Evolutionary conservation across 1,139 yeast species (phyloP), one percentile per base, ranked within the genome.

Genomic region (Candida freyschussii): DNA sequence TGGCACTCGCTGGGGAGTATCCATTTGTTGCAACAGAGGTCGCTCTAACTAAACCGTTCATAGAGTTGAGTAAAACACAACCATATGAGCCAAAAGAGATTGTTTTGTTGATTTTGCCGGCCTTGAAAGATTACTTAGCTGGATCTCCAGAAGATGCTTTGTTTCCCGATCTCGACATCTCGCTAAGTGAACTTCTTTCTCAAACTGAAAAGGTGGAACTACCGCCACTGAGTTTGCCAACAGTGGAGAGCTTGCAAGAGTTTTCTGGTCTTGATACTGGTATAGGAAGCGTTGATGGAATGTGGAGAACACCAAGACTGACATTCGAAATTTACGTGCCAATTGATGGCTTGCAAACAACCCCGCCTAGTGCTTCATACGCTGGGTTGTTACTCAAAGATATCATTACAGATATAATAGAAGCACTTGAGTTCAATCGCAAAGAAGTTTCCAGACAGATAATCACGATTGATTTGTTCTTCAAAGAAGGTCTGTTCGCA

Each of bases 371-470:
- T 15, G 69, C 68, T 5, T 62, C 82, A 0, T 79, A 78, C 50
- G 67, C 66, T 19, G 75, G 79, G 4, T 59, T 85, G 33, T 57
- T 91, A 26, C 68, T 87, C 48, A 74, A 85, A 44, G 98, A 93
- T 53, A 62, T 85, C 17, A 67, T 81, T 18, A 70, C 72, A 33
- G 96, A 89, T 55, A 63, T 84, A 26, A 72, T 89, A 41, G 77
- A 81, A 38, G 77, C 82, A 47, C 65, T 91, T 62, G 95, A 91
- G 40, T 91, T 85, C 62, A 91, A 91, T 60, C 78, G 95, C 52
- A 78, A 75, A 35, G 95, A 86, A 47, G 94, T 87, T 7, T 79
- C 95, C 0, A 76, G 84, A 39, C 96, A 87, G 57, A 70, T 91
- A 36, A 70, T 86, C 20, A 76, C 81, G 7, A 62, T 91, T 38